phyloP scores from a whole-genome alignment of 768 basidiomycete genomes.

The Mycena vitilis region DNA sequence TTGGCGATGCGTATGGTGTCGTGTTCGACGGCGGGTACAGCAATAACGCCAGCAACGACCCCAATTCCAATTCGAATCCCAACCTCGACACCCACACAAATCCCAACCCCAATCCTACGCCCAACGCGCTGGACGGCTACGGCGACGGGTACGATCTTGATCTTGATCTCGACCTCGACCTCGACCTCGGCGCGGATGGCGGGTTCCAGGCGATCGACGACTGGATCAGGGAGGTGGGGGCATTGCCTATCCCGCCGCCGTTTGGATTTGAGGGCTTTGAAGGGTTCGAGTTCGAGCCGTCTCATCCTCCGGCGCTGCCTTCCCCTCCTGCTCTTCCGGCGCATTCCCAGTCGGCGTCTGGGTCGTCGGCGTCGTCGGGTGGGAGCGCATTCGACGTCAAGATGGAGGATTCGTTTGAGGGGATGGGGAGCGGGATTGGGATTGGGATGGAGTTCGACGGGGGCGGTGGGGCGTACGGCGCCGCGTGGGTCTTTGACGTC shows the following conservation, averaged over 20 bases:
- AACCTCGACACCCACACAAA: conserved; percentile 14
- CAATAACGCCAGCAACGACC: background rate
- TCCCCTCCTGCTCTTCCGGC: no score
- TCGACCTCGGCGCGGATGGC: conserved; percentile 11
- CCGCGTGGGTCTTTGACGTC: conserved; percentile 12
- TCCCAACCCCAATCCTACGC: background rate
- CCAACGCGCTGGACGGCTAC: conserved; percentile 42
- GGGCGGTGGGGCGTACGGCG: background rate
- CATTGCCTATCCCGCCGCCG: conserved; percentile 27
- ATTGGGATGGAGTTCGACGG: background rate
- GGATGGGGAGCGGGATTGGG: background rate
- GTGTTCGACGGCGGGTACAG: conserved; percentile 8
- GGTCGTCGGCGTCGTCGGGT: no score
- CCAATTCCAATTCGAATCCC: background rate
- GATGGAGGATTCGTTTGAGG: background rate
- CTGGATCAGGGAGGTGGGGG: conserved; percentile 68
- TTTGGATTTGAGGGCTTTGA: conserved; percentile 25
- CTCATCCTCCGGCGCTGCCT: background rate
- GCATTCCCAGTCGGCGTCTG: no score
- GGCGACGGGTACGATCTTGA: background rate
- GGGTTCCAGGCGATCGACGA: conserved; percentile 58
- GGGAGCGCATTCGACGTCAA: background rate
- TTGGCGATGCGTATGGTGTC: conserved; percentile 6
- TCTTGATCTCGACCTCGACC: background rate
- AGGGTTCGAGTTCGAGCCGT: background rate